phyloP scores from a whole-genome alignment of 2,329 filamentous ascomycete genomes.

The Thermochaetoides dissita region DNA sequence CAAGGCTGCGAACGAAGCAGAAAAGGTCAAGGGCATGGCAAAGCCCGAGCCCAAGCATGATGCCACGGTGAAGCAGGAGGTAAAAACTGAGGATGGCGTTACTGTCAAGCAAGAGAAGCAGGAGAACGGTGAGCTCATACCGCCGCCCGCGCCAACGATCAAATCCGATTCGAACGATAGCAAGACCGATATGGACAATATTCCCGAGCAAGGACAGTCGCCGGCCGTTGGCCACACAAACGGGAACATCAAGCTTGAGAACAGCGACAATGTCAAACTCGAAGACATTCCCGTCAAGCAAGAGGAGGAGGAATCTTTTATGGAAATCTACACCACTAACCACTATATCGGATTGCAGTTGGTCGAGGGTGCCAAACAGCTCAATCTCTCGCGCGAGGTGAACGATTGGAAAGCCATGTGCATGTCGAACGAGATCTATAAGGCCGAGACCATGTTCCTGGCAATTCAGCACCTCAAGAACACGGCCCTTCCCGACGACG shows the following conservation, averaged over 20 bases:
- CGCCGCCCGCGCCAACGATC: neutral
- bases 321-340: conserved; percentile 68
- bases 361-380: conserved; percentile 52
- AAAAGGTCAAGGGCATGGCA: conserved; percentile 28
- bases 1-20: conserved; percentile 33
- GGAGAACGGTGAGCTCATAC: no score
- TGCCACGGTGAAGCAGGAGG: conserved; percentile 8
- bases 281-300: conserved; percentile 15
- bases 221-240: no score
- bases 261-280: conserved; percentile 9
- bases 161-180: conserved; percentile 8
- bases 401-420: conserved; percentile 77
- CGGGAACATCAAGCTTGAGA: conserved; percentile 6
- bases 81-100: conserved; percentile 11
- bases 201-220: no score
- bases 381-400: conserved; percentile 71
- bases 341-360: conserved; percentile 88
- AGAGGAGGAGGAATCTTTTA: conserved; percentile 10
- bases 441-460: conserved; percentile 61
- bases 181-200: neutral
- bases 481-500: conserved; percentile 75
- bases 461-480: conserved; percentile 68
- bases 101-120: conserved; percentile 1
- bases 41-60: conserved; percentile 23
- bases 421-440: conserved; percentile 59